Percentiles rank a stretch among this genome's conserved stretches.
phyloP scores from a whole-genome alignment of 108 stramenopile genomes.

The Cylindrotheca fusiformis region DNA sequence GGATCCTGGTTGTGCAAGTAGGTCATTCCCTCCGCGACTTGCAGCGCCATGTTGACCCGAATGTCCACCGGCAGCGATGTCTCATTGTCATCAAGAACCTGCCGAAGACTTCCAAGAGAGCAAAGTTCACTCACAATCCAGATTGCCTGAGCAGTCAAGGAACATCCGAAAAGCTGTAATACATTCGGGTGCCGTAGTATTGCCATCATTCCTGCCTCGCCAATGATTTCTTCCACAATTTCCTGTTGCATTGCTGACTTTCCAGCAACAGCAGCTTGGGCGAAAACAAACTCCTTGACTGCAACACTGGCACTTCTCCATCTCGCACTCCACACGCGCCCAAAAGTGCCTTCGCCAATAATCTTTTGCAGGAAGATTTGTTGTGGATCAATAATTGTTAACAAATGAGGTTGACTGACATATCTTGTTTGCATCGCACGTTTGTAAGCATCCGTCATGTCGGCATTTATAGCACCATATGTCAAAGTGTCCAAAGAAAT shows the following conservation, averaged over 20 bases:
- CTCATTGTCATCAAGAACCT: constrained; percentile 89
- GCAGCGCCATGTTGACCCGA: constrained; percentile 74
- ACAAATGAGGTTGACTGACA: constrained; percentile 83
- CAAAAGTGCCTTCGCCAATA: constrained; percentile 97
- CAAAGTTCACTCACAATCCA: constrained; percentile 97
- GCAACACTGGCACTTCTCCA: constrained; percentile 94
- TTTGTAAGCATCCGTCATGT: constrained; percentile 78
- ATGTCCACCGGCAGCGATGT: constrained; percentile 47
- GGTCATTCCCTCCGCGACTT: constrained; percentile 95
- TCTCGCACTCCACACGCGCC: constrained; percentile 95
- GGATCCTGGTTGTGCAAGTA: constrained; percentile 93
- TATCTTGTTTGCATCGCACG: constrained; percentile 89
- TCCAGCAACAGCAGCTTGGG: constrained; percentile 96
- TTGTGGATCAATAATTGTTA: constrained; percentile 93
- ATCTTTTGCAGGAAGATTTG: constrained; percentile 95
- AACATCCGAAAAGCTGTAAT: constrained; percentile 95
- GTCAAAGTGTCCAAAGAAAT: constrained; percentile 85
- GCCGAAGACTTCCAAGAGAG: constrained; percentile 87
- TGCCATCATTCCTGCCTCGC: constrained; percentile 98
- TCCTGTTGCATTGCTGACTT: constrained; percentile 92
- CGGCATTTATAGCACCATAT: constrained; percentile 69
- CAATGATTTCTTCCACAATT: constrained; percentile 98
- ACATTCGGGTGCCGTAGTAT: constrained; percentile 95
- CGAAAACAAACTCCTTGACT: constrained; percentile 98
- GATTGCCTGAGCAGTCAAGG: constrained; percentile 92